phyloP scores from a whole-genome alignment of 2,329 filamentous ascomycete species.

The Truncatella angustata region DNA sequence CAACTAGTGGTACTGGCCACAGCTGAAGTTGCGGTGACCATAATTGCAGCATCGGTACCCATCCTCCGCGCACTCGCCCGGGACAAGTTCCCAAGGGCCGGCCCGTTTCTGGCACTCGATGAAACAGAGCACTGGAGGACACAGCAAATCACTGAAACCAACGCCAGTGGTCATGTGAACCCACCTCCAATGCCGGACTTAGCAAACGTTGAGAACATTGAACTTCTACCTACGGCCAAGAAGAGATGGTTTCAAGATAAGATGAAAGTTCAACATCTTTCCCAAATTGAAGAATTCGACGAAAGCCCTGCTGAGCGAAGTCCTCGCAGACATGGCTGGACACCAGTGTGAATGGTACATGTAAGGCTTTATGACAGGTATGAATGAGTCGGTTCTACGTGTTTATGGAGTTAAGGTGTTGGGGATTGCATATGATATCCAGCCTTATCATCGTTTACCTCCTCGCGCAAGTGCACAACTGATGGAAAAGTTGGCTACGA shows the following conservation, averaged over 20 bases:
- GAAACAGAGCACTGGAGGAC: slow-evolving; percentile 1
- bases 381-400: too few species aligned
- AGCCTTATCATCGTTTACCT: too few species aligned
- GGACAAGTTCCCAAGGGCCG: slow-evolving; percentile 9
- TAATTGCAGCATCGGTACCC: slow-evolving; percentile 30
- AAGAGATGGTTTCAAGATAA: background rate
- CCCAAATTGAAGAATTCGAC: background rate
- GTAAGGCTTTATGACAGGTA: too few species aligned
- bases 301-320: background rate
- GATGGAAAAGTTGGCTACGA: too few species aligned
- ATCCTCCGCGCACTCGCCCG: slow-evolving; percentile 24
- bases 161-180: background rate
- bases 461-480: too few species aligned
- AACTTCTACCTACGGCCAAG: background rate
- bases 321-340: background rate
- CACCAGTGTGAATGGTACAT: background rate
- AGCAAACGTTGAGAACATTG: background rate
- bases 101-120: slow-evolving; percentile 1
- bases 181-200: background rate
- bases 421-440: too few species aligned
- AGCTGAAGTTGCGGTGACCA: slow-evolving; percentile 28
- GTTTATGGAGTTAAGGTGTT: too few species aligned
- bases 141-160: background rate
- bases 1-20: slow-evolving; percentile 16
- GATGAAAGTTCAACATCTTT: background rate